A percentile compares a stretch with the other conserved stretches of the same genome.
phyloP scores from a whole-genome alignment of 345 rosid genomes.

The Mangifera indica region DNA sequence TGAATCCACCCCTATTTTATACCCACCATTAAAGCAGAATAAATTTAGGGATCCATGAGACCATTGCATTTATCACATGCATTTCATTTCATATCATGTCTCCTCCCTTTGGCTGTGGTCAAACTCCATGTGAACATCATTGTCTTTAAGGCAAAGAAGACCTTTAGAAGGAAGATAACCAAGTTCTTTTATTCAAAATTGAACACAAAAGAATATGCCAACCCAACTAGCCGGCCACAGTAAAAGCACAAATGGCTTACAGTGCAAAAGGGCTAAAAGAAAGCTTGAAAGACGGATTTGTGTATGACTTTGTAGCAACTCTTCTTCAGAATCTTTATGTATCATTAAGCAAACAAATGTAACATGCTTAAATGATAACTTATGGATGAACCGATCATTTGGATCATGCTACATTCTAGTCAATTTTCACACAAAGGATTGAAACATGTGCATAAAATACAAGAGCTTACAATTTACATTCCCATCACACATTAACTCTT shows the following conservation, averaged over 20 bases:
- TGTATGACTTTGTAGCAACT: too few relatives aligned
- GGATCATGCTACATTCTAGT: background rate
- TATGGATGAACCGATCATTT: too few relatives aligned
- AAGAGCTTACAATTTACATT: conserved; percentile 25
- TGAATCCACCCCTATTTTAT: too few relatives aligned
- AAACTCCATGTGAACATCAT: conserved; percentile 3
- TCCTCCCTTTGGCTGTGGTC: background rate
- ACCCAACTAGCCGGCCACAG: background rate
- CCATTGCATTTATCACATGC: background rate
- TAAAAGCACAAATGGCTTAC: background rate
- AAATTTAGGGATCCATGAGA: background rate
- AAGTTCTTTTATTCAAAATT: too few relatives aligned
- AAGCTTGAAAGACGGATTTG: background rate
- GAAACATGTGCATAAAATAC: background rate
- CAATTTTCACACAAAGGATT: background rate
- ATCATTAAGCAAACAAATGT: background rate
- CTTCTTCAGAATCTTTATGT: background rate
- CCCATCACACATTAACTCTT: conserved; percentile 32
- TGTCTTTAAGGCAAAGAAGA: background rate
- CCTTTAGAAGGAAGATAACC: background rate
- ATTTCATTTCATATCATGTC: background rate
- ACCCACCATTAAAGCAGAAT: background rate
- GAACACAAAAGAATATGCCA: too few relatives aligned
- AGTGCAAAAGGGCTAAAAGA: too few relatives aligned
- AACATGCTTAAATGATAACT: background rate